Evolutionary conservation across 2,329 filamentous ascomycete species (phyloP).

Genomic region (Reticulascus tulasneorum): DNA sequence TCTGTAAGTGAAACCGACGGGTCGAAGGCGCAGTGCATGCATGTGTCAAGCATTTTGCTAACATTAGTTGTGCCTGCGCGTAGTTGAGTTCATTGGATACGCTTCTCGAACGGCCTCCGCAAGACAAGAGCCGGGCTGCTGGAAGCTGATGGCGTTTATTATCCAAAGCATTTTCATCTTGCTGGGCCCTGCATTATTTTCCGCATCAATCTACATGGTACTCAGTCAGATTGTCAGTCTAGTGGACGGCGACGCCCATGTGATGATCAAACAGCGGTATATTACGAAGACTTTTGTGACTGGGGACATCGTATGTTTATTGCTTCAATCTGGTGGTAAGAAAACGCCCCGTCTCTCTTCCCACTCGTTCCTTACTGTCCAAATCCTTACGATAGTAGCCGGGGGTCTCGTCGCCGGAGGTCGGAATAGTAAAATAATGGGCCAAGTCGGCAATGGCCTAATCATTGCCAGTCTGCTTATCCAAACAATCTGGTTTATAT

Average conservation of each 20-base stretch:
- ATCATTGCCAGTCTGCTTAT: constrained; percentile 52
- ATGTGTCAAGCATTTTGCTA: background rate
- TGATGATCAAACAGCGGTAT: constrained; percentile 31
- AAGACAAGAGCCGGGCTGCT: constrained; percentile 24
- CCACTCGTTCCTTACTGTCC: too few relatives aligned
- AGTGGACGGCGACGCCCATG: constrained; percentile 29
- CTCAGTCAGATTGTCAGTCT: constrained; percentile 38
- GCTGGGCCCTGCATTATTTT: constrained; percentile 42
- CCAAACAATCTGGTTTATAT: constrained; percentile 53
- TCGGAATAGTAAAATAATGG: constrained; percentile 28
- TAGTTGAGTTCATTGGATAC: constrained; percentile 43
- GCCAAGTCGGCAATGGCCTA: constrained; percentile 46
- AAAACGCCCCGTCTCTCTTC: too few relatives aligned
- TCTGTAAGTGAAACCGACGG: constrained; percentile 33
- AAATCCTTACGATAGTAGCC: too few relatives aligned
- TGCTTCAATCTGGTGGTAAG: constrained; percentile 45
- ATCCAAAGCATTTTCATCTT: constrained; percentile 40
- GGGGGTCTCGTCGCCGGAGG: constrained; percentile 25
- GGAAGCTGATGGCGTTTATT: constrained; percentile 34
- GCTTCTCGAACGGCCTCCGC: constrained; percentile 23
- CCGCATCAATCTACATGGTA: constrained; percentile 49
- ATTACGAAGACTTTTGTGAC: constrained; percentile 52
- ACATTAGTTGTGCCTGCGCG: constrained; percentile 11
- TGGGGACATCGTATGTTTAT: constrained; percentile 50
- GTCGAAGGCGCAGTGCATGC: too few relatives aligned